Evolutionary conservation across 768 basidiomycete genomes (phyloP), one percentile per base, ranked within the genome.

Genomic region (Boletus reticuloceps): DNA sequence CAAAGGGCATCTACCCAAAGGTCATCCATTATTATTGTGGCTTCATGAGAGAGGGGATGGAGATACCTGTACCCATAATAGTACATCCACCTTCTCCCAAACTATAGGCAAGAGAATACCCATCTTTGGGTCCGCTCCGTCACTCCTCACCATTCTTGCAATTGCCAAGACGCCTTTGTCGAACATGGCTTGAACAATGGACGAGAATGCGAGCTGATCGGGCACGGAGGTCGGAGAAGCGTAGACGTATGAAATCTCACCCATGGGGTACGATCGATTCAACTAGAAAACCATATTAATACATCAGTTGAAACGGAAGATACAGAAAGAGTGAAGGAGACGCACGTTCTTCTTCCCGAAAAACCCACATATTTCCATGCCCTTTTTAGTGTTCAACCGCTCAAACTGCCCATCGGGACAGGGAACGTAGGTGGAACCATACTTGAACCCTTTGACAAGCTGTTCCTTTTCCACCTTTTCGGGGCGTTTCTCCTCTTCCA

Each of bases 281-380:
- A 93, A 87, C 93, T 95, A 61, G 43, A 46, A 38, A 20, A 45
- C 43, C 19, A 40, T 36, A 16, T 47, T 42, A 51, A 53, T 39
- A 6, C 25, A 31, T 22, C 9, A 20, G 13, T 41, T 29, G 4
- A 34, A 19, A 7, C 38, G 17, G 20, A 38, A 25, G 22, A 13
- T 13, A 47, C 5, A 25, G 22, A 22, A 54, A 17, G 56, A 19
- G 43, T 38, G 20, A 47, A 20, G 20, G 22, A 36, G 38, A 60
- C 77, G 22, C 60, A 94, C 94, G 58, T 87, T 85, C 51, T 80
- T 79, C 25, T 66, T 69, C 5, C 75, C 79, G 69, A 97, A 88
- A 75, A 98, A 97, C 0, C 86, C 89, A 62, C 88, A 83, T 41
- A 98, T 83, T 48, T 96, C 91, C 45, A 98, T 88, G 0, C 96